These are phyloP conservation scores for Neltuma alba DNA, from an alignment of 306 rosid species.

Conservation along the genomic window DNA sequence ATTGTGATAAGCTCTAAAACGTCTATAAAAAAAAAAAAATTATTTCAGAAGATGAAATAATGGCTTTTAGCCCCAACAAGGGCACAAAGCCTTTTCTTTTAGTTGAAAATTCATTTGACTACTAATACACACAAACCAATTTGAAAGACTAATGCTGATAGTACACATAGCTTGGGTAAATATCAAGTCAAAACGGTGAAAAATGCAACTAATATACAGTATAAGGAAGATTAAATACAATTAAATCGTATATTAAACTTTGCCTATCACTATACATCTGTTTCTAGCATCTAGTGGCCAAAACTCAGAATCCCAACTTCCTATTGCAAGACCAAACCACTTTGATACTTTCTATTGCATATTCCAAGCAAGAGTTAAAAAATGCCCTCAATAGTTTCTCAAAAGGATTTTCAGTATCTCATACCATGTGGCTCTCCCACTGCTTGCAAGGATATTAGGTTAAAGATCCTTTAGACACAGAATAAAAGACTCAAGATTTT, in stretches of 20 bases:
- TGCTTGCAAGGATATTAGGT: too few relatives aligned
- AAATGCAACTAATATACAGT: background rate
- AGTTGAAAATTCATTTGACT: background rate
- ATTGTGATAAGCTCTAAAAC: too few relatives aligned
- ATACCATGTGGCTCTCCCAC: background rate
- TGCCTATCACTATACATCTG: background rate
- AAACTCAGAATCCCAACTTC: background rate
- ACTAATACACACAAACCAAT: background rate
- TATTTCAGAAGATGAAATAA: too few relatives aligned
- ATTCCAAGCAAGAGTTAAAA: background rate
- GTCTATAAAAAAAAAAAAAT: too few relatives aligned
- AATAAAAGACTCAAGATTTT: slow-evolving; percentile 51
- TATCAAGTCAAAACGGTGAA: background rate
- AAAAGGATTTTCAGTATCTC: background rate
- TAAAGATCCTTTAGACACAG: slow-evolving; percentile 26
- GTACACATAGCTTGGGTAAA: too few relatives aligned
- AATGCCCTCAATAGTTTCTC: background rate
- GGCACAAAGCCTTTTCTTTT: background rate
- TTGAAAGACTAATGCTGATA: background rate
- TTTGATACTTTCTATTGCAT: background rate
- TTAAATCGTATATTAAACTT: background rate
- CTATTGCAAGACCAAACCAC: background rate
- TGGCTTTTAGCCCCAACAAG: too few relatives aligned
- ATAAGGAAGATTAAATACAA: background rate
- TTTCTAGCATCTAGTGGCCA: background rate